Conservation (phyloP, 352 stramenopile species). For the Phytophthora podocarpi region DNA sequence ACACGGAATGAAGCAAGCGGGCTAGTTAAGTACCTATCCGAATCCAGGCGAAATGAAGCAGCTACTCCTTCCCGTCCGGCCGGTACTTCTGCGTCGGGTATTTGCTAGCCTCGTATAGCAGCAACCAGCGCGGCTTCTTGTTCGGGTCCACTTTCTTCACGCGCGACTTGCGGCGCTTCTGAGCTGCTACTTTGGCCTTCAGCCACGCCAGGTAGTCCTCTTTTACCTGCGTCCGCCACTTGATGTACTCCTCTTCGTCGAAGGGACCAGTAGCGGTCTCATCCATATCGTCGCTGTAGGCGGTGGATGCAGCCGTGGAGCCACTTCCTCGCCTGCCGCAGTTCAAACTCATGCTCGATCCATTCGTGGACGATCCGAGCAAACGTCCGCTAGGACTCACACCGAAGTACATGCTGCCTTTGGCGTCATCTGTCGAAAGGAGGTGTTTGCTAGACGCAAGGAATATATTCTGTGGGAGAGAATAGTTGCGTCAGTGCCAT, state of each 20-base stretch:
- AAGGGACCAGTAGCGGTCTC: constrained; percentile 25
- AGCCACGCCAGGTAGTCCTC: constrained; percentile 78
- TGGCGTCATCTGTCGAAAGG: constrained; percentile 27
- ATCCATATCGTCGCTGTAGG: constrained; percentile 7
- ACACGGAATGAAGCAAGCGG: constrained; percentile 2
- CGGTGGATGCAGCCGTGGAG: constrained; percentile 10
- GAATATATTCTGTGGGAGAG: constrained; percentile 46
- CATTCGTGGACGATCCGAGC: constrained; percentile 25
- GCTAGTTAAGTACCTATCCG: constrained; percentile 5
- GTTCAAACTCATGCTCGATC: constrained; percentile 25
- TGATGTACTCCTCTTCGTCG: constrained; percentile 63
- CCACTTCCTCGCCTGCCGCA: constrained; percentile 19
- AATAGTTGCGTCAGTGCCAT: not conserved
- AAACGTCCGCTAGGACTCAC: constrained; percentile 25
- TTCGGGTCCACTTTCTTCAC: constrained; percentile 51
- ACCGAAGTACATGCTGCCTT: constrained; percentile 44
- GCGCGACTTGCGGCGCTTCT: constrained; percentile 46
- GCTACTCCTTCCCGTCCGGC: constrained; percentile 36
- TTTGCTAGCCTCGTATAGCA: constrained; percentile 75
- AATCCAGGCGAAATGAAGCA: constrained; percentile 24
- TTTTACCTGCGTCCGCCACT: constrained; percentile 77
- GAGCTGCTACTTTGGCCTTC: constrained; percentile 61
- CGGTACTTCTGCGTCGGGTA: constrained; percentile 33
- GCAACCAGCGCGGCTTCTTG: constrained; percentile 71
- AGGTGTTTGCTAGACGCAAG: constrained; percentile 48